Base-by-base conservation (phyloP, 2,329 filamentous ascomycete species). In the Penicillium sp. region DNA sequence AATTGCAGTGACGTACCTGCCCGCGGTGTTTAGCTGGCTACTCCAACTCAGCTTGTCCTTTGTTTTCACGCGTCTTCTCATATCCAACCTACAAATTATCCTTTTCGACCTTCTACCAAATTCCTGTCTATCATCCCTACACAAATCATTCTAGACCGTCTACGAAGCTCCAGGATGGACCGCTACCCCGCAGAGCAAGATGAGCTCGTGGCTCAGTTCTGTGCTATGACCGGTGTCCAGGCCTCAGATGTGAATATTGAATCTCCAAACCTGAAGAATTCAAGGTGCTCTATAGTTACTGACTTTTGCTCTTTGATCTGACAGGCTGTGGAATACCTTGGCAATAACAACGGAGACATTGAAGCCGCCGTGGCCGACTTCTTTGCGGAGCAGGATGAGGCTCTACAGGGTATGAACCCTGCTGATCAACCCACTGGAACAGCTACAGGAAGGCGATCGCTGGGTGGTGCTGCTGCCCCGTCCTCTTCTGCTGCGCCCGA, bases 321-420 rank as follows among this genome's bases (percentile, higher is more conserved):
- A 1, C 60, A 92, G 89, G 89, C 89, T 47, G 80, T 80, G 55
- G 81, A 87, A 59, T 89, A 89, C 64, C 84, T 93, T 8, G 78
- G 80, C 22, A 81, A 82, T 35, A 86, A 83, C 67, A 77, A 82
- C 62, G 91, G 89, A 87, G 83, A 91, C 67, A 76, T 90, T 44
- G 79, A 83, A 62, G 76, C 80, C 10, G 88, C 88, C 16, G 82
- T 84, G 53, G 81, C 84, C 29, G 82, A 85, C 50, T 90, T 82
- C 76, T 90, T 85, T 68, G 74, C 76, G 33, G 76, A 78, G 57
- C 77, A 79, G 61, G 71, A 78, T 55, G 74, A 78, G 59, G 68
- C 67, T 26, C 57, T 70, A 53, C 68, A 74, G 56, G 74, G 72
- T 39, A 70, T 60, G 57, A 71, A 59, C 55, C 63, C 63, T 21